These are phyloP conservation scores for Fusarium tjaetaba DNA, from an alignment of 2,329 filamentous ascomycete genomes.

Conservation along the genomic window DNA sequence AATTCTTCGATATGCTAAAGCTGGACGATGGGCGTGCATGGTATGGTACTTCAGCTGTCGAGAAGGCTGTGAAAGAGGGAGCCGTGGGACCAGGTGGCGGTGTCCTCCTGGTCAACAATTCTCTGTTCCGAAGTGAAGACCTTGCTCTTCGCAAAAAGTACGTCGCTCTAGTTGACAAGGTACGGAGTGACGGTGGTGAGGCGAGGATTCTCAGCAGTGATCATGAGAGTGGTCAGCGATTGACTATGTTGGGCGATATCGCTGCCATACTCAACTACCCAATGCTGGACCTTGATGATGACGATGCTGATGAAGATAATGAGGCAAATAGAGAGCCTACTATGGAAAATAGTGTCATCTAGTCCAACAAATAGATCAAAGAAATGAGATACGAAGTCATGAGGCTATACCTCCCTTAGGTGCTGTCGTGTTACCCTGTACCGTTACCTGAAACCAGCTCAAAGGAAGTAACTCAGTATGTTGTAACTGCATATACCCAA, in stretches of 20 bases:
- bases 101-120: conserved; percentile 85
- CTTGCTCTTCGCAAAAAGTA: conserved; percentile 80
- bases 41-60: conserved; percentile 87
- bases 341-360: conserved; percentile 48
- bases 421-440: conserved; percentile 7
- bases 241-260: conserved; percentile 86
- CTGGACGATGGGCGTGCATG: conserved; percentile 89
- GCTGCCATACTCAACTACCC: conserved; percentile 93
- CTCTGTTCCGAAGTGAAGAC: conserved; percentile 85
- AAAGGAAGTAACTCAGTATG: not conserved
- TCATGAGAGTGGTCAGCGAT: conserved; percentile 88
- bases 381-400: conserved; percentile 16
- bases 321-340: conserved; percentile 40
- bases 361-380: conserved; percentile 8
- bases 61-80: conserved; percentile 83
- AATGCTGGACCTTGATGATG: conserved; percentile 81
- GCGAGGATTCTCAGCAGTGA: conserved; percentile 90
- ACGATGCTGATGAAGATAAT: conserved; percentile 58
- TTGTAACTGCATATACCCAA: not conserved
- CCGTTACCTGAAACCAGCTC: too few relatives aligned
- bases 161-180: conserved; percentile 86
- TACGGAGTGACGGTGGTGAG: conserved; percentile 87
- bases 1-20: conserved; percentile 80
- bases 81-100: conserved; percentile 84
- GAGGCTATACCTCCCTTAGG: not conserved